Conservation (phyloP, 2,329 filamentous ascomycete genomes). For the Cylindrodendrum hubeiense region DNA sequence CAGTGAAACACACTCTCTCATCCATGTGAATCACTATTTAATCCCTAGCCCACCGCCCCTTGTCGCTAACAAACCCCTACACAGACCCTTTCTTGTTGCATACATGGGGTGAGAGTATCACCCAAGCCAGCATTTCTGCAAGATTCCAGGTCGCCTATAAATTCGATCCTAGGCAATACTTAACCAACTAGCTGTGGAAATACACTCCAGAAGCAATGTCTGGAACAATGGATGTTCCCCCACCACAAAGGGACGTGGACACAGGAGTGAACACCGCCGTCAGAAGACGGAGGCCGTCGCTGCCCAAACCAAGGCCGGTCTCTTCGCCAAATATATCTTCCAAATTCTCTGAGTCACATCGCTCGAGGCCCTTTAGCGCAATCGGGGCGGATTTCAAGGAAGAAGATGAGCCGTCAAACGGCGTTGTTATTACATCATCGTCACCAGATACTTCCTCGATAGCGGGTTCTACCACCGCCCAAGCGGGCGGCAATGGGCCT, state of each 20-base stretch:
- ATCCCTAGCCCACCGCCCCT: neutral
- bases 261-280: neutral
- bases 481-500: neutral
- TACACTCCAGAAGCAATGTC: neutral
- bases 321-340: constrained; percentile 11
- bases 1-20: neutral
- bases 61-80: neutral
- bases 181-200: neutral
- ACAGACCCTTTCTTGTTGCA: neutral
- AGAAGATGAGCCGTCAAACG: neutral
- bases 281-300: neutral
- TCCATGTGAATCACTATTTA: neutral
- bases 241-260: neutral
- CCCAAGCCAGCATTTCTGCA: neutral
- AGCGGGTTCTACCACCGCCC: neutral
- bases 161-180: neutral
- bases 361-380: neutral
- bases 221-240: neutral
- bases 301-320: constrained; percentile 4
- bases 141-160: neutral
- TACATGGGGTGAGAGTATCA: neutral
- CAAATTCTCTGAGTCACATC: neutral
- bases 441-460: neutral
- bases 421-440: neutral
- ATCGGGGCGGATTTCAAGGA: constrained; percentile 1